A percentile compares a stretch with the other conserved stretches of the same genome.
Evolutionary conservation across 805 yeast species (phyloP).

Genomic region (Cyberlindnera nakhonratchasimensis): DNA sequence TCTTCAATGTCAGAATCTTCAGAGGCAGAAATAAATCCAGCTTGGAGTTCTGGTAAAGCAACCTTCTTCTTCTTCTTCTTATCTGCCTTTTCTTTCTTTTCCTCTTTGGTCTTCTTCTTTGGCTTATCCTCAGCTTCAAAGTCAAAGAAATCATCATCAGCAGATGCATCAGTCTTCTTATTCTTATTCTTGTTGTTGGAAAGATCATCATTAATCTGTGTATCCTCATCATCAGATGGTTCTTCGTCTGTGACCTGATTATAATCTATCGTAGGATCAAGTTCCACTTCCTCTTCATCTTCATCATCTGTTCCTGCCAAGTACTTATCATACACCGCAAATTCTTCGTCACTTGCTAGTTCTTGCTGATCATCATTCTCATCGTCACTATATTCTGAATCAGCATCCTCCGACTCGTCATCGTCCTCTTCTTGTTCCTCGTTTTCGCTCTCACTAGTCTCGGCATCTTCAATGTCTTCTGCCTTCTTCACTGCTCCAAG

Average conservation of each 20-base stretch:
- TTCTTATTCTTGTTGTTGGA: constrained; percentile 21
- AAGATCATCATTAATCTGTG: background rate
- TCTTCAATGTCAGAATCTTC: constrained; percentile 64
- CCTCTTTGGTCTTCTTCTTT: constrained; percentile 36
- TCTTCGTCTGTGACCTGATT: constrained; percentile 64
- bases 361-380: constrained; percentile 15
- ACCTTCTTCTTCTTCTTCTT: constrained; percentile 34
- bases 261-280: constrained; percentile 36
- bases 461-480: constrained; percentile 18
- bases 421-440: constrained; percentile 26
- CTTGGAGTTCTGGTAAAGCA: constrained; percentile 63
- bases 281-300: constrained; percentile 39
- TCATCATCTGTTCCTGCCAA: constrained; percentile 39
- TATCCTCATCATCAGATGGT: constrained; percentile 36
- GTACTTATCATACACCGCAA: constrained; percentile 35
- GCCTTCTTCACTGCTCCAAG: constrained; percentile 28
- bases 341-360: constrained; percentile 23
- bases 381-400: constrained; percentile 20
- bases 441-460: constrained; percentile 19
- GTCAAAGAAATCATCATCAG: constrained; percentile 40
- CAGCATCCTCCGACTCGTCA: constrained; percentile 20
- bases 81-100: constrained; percentile 25
- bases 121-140: constrained; percentile 16
- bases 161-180: constrained; percentile 12
- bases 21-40: constrained; percentile 85